Evolutionary conservation across 805 yeast genomes (phyloP).

Genomic region (Ogataea kodamae): DNA sequence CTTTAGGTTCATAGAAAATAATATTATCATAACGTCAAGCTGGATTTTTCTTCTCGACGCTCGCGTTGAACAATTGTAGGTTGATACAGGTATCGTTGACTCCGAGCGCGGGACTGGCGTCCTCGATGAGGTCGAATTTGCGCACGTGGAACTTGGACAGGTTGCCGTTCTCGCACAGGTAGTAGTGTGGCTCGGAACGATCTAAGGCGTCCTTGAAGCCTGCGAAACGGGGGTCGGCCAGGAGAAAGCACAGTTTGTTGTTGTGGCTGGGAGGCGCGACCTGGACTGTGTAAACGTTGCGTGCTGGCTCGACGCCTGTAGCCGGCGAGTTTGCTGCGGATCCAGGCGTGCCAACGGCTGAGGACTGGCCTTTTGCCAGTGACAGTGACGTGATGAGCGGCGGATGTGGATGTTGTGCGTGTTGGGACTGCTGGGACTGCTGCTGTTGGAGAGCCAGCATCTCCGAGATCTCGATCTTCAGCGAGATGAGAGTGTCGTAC

Average conservation of each 20-base stretch:
- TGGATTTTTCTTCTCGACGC: conserved; percentile 46
- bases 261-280: conserved; percentile 33
- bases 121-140: conserved; percentile 58
- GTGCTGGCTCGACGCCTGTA: conserved; percentile 21
- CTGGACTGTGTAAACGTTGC: conserved; percentile 21
- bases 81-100: conserved; percentile 53
- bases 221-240: conserved; percentile 21
- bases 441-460: conserved; percentile 16
- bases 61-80: conserved; percentile 51
- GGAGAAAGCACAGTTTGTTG: conserved; percentile 28
- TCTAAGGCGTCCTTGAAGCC: conserved; percentile 24
- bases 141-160: conserved; percentile 39
- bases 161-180: conserved; percentile 17
- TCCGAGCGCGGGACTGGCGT: conserved; percentile 44
- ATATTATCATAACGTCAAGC: conserved; percentile 13
- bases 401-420: conserved; percentile 15
- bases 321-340: conserved; percentile 28
- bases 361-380: conserved; percentile 23
- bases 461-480: conserved; percentile 40
- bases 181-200: conserved; percentile 20
- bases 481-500: conserved; percentile 55
- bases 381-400: conserved; percentile 19
- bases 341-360: conserved; percentile 17
- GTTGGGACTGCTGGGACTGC: too few species aligned
- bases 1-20: conserved; percentile 17